Conservation (phyloP, 2,329 filamentous ascomycete genomes). For the Claviceps sp. region DNA sequence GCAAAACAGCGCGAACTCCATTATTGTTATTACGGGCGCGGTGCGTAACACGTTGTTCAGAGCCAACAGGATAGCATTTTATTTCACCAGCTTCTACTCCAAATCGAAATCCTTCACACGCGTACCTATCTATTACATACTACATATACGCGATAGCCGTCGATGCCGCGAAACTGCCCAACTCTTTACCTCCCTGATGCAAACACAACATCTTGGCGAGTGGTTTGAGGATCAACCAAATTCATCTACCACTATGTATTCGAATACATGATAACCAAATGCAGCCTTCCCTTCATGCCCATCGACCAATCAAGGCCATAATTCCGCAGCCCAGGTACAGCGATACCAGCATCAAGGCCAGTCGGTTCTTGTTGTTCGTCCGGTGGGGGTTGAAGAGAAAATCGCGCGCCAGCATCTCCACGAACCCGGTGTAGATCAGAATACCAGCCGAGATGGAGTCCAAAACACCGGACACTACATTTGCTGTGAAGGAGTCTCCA, state of each 20-base stretch:
- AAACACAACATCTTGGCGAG: background rate
- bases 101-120: too few relatives aligned
- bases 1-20: too few relatives aligned
- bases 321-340: slow-evolving; percentile 52
- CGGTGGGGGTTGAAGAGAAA: slow-evolving; percentile 81
- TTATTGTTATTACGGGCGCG: too few relatives aligned
- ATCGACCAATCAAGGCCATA: slow-evolving; percentile 5
- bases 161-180: background rate
- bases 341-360: slow-evolving; percentile 48
- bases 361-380: slow-evolving; percentile 32
- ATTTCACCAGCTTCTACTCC: too few relatives aligned
- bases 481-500: slow-evolving; percentile 13
- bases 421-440: slow-evolving; percentile 74
- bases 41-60: too few relatives aligned
- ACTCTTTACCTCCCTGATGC: background rate
- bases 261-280: background rate
- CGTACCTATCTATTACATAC: too few relatives aligned
- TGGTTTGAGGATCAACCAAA: background rate
- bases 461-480: slow-evolving; percentile 69
- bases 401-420: slow-evolving; percentile 68
- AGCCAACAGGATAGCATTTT: too few relatives aligned
- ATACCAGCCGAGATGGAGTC: slow-evolving; percentile 76
- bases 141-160: too few relatives aligned
- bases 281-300: background rate
- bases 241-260: background rate